Evolutionary conservation across 2,329 filamentous ascomycete species (phyloP).

Genomic region (Sporothrix humicola): DNA sequence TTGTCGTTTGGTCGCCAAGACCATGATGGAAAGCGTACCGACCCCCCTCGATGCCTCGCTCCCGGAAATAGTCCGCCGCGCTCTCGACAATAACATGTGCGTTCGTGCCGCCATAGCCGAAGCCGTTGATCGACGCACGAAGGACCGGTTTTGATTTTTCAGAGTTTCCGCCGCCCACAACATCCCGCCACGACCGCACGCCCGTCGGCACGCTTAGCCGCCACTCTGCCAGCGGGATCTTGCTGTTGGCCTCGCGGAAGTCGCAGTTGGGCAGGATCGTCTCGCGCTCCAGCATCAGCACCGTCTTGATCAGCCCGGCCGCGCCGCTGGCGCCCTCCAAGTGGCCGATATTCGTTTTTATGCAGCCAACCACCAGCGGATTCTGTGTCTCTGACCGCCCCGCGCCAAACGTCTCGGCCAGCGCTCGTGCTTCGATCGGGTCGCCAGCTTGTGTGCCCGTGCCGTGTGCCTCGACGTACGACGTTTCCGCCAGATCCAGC

Average conservation of each 20-base stretch:
- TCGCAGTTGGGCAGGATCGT: constrained; percentile 48
- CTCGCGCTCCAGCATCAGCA: constrained; percentile 49
- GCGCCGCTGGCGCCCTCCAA: constrained; percentile 55
- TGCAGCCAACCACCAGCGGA: constrained; percentile 43
- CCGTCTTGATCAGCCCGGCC: constrained; percentile 51
- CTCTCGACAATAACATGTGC: constrained; percentile 44
- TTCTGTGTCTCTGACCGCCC: not conserved
- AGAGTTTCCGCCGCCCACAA: not conserved
- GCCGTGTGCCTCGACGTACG: constrained; percentile 52
- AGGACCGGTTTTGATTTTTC: constrained; percentile 28
- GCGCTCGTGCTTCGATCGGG: constrained; percentile 47
- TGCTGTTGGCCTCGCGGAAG: constrained; percentile 53
- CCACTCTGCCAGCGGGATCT: constrained; percentile 53
- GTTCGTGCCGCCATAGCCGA: constrained; percentile 50
- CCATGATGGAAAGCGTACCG: constrained; percentile 10
- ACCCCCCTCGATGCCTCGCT: not conserved
- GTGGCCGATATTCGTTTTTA: constrained; percentile 54
- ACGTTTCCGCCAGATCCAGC: constrained; percentile 34
- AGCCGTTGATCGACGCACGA: constrained; percentile 52
- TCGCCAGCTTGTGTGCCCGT: constrained; percentile 45
- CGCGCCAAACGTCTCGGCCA: constrained; percentile 44
- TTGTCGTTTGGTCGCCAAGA: no score
- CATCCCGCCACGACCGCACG: constrained; percentile 45
- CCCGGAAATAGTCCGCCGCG: constrained; percentile 41
- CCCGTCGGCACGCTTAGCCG: constrained; percentile 45